Base-by-base conservation (phyloP, 805 yeast genomes). In the Zygosaccharomyces bailii region DNA sequence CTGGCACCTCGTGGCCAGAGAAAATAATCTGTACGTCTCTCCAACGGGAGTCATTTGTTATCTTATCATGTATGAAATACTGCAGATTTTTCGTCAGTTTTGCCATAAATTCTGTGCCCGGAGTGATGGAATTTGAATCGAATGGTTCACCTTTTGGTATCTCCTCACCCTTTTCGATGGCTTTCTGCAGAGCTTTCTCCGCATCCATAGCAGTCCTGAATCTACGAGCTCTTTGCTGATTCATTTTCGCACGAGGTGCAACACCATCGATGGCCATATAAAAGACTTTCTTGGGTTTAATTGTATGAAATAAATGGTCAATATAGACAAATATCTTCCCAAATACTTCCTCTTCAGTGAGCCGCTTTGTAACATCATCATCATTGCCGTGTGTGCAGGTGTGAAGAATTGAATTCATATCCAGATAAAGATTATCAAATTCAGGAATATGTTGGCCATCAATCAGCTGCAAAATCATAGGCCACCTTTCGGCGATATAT, bases 191-290 rank as follows among this genome's bases (percentile, higher is more conserved):
- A 41, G 81, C 82, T 53, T 79, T 80, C 61, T 91, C 96, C 1
- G 96, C 96, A 60, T 91, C 98, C 56, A 81, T 75, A 1, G 96
- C 98, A 23, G 96, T 82, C 66, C 96, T 75, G 66, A 91, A 91
- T 69, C 99, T 80, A 73, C 99, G 82, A 0, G 96, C 81, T 68
- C 99, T 79, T 67, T 91, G 99, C 67, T 91, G 98, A 63, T 91
- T 91, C 96, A 91, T 90, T 62, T 91, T 91, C 8, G 99, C 99
- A 63, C 99, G 74, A 33, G 99, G 99, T 0, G 99, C 99, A 41
- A 91, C 98, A 63, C 99, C 99, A 69, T 91, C 99, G 57, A 91
- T 86, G 2, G 99, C 98, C 96, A 91, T 89, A 63, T 84, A 90
- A 55, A 91, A 86, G 10, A 84, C 79, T 61, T 87, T 77, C 56